Percentiles rank a stretch among this genome's conserved stretches.
phyloP scores from a whole-genome alignment of 140 eudicot genomes.

The Cichorium intybus region DNA sequence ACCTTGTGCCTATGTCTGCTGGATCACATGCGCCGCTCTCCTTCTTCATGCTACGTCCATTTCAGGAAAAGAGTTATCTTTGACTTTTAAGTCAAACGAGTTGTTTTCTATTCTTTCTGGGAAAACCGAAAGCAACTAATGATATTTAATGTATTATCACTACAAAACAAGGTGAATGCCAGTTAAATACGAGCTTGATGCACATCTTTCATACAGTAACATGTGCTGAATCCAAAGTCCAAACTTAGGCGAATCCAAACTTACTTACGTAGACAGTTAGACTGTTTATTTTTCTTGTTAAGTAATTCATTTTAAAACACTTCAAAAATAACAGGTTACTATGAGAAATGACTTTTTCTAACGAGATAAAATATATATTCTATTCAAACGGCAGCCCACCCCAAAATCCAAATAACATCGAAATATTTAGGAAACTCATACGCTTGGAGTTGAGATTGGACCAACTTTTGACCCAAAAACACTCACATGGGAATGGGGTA shows the following conservation, averaged over 20 bases:
- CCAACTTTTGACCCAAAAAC: neutral
- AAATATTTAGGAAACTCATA: neutral
- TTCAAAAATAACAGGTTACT: no score
- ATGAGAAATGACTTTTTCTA: no score
- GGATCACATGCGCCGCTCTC: constrained; percentile 17
- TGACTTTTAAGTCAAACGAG: constrained; percentile 2
- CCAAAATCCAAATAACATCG: no score
- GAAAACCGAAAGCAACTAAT: neutral
- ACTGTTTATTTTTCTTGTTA: no score
- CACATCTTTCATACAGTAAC: neutral
- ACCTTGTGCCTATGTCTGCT: constrained; percentile 39
- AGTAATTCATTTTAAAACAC: no score
- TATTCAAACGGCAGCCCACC: no score
- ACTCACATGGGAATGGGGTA: neutral
- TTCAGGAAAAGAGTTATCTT: neutral
- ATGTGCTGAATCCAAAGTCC: neutral
- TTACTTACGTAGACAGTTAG: no score
- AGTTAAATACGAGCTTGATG: neutral
- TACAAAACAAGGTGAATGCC: neutral
- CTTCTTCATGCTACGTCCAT: neutral
- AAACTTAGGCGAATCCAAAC: no score
- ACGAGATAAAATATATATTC: no score
- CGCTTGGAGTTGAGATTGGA: neutral
- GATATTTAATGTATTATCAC: neutral
- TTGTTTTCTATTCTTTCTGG: neutral